Base-by-base conservation (phyloP, 225 moss, liverwort and hornwort species). In the Rhytidiadelphus loreus region DNA sequence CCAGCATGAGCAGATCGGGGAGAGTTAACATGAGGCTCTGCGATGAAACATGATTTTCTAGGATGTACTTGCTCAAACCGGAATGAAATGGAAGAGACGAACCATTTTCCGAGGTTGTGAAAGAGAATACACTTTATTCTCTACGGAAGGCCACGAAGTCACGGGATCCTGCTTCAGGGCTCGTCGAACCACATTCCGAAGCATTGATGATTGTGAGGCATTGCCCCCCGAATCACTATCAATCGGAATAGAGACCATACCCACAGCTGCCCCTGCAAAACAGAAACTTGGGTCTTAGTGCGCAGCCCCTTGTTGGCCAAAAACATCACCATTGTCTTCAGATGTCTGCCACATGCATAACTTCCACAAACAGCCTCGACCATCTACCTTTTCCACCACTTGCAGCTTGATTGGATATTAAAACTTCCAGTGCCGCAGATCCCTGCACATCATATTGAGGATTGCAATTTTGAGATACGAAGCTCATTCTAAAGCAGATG, bases 391-490 rank as follows among this genome's bases (percentile, higher is more conserved):
- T 96, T 86, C 98, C 98, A 70, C 96, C 98, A 87, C 94, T 93
- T 82, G 98, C 97, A 89, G 96, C 98, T 90, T 97, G 96, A 90
- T 98, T 98, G 66, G 98, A 95, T 86, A 98, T 94, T 78, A 97
- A 88, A 79, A 98, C 95, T 91, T 97, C 97, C 56, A 98, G 90
- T 91, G 91, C 92, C 69, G 94, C 94, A 90, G 92, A 89, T 64
- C 94, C 96, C 98, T 98, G 86, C 88, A 86, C 68, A 80, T 58
- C 62, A 77, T 66, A 53, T 56, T 41, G 55, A 53, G 39, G 46
- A 88, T 86, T 58, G 56, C 61, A 88, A 62, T 74, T 73, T 43
- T 75, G 62, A 68, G 78, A 83, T 73, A 69, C 22, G n/a, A 83
- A 65, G 83, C 19, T 66, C 25, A 60, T 44, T 65, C 64, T 44